Conservation (phyloP, 2,329 filamentous ascomycete species). For the Diplodia intermedia region DNA sequence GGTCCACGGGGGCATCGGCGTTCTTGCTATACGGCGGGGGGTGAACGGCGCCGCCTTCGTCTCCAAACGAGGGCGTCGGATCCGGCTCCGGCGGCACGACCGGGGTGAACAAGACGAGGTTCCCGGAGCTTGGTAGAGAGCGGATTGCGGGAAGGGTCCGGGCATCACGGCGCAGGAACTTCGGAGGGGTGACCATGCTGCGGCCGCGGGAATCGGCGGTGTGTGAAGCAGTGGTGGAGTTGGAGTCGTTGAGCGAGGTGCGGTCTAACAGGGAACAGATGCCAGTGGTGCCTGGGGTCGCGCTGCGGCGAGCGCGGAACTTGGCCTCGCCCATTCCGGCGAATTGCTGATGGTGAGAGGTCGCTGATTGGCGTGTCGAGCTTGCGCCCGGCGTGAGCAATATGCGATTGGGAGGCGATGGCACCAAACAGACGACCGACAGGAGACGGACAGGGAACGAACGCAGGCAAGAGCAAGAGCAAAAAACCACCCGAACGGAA, state of each 20-base stretch:
- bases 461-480: constrained; percentile 21
- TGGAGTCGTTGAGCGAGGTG: constrained; percentile 33
- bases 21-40: neutral
- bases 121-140: constrained; percentile 13
- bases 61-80: constrained; percentile 46
- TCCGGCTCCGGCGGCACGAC: constrained; percentile 66
- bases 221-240: constrained; percentile 9
- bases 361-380: constrained; percentile 20
- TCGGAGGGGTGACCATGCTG: constrained; percentile 19
- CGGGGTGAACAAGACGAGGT: constrained; percentile 57
- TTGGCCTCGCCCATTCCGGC: constrained; percentile 40
- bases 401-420: constrained; percentile 17
- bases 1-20: constrained; percentile 59
- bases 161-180: constrained; percentile 23
- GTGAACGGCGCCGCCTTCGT: constrained; percentile 39
- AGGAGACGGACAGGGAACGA: neutral
- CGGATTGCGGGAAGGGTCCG: constrained; percentile 18
- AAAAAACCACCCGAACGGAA: constrained; percentile 19
- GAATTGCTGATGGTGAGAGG: constrained; percentile 20
- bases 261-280: constrained; percentile 37
- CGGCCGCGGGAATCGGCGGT: constrained; percentile 41
- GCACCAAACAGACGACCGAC: neutral
- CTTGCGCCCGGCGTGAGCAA: constrained; percentile 17
- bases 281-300: constrained; percentile 33
- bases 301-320: constrained; percentile 34